These are phyloP conservation scores for Sporobolomyces roseus DNA, from an alignment of 768 basidiomycete genomes.

Conservation along the genomic window DNA sequence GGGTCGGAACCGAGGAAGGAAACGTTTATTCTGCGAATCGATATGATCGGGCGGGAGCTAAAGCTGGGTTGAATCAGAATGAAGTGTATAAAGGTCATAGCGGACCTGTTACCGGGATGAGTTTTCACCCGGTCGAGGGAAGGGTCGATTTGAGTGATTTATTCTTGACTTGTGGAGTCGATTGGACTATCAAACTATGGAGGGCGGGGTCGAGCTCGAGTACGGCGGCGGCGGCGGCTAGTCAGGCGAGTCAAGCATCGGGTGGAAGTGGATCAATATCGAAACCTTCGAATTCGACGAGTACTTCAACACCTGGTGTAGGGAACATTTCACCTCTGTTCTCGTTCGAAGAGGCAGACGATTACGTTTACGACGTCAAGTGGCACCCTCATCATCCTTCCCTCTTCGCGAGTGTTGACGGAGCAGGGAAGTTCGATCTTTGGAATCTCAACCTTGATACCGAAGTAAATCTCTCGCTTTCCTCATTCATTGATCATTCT, in stretches of 20 bases:
- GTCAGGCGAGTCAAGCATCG: too few relatives aligned
- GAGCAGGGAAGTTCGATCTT: conserved; percentile 88
- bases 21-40: conserved; percentile 94
- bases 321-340: conserved; percentile 65
- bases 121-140: conserved; percentile 89
- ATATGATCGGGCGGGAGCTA: conserved; percentile 92
- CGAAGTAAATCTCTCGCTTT: conserved; percentile 61
- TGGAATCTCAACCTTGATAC: conserved; percentile 98
- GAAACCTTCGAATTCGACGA: neutral
- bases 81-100: conserved; percentile 90
- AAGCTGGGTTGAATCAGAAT: conserved; percentile 88
- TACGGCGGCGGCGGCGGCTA: neutral
- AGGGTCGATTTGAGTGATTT: conserved; percentile 92
- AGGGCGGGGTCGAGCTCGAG: conserved; percentile 45
- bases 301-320: neutral
- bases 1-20: conserved; percentile 97
- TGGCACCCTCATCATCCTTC: conserved; percentile 98
- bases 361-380: conserved; percentile 96
- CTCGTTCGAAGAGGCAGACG: conserved; percentile 95
- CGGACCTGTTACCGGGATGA: conserved; percentile 86
- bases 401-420: conserved; percentile 86
- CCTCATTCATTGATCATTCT: conserved; percentile 22
- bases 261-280: neutral
- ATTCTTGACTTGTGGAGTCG: conserved; percentile 86
- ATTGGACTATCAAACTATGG: conserved; percentile 99